Conservation (phyloP, 345 rosid species). For the Geranium brycei region DNA sequence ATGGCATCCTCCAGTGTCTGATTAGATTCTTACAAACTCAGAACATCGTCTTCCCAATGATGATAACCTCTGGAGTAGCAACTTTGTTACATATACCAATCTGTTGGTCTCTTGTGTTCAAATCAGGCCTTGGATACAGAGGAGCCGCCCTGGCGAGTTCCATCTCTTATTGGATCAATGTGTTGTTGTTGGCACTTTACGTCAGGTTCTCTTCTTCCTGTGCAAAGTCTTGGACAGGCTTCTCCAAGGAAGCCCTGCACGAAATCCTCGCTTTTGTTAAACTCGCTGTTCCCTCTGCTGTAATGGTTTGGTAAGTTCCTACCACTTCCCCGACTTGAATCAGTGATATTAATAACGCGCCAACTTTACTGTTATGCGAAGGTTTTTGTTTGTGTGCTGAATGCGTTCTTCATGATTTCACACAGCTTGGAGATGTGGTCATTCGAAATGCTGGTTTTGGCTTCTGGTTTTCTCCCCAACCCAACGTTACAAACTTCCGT, state of each 20-base stretch:
- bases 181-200: slow-evolving; percentile 39
- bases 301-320: slow-evolving; percentile 55
- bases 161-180: slow-evolving; percentile 62
- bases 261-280: slow-evolving; percentile 31
- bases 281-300: slow-evolving; percentile 69
- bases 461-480: slow-evolving; percentile 78
- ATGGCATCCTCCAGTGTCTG: slow-evolving; percentile 59
- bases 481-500: slow-evolving; percentile 64
- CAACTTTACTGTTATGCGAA: not conserved
- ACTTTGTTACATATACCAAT: slow-evolving; percentile 38
- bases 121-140: slow-evolving; percentile 39
- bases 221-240: slow-evolving; percentile 56
- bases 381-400: too few relatives aligned
- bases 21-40: slow-evolving; percentile 68
- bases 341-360: too few relatives aligned
- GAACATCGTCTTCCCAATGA: slow-evolving; percentile 59
- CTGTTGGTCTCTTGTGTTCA: slow-evolving; percentile 58
- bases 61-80: slow-evolving; percentile 46
- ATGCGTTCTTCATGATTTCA: too few relatives aligned
- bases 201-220: slow-evolving; percentile 61
- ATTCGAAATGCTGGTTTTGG: slow-evolving; percentile 70
- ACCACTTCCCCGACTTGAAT: too few relatives aligned
- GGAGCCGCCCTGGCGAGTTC: slow-evolving; percentile 77
- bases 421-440: slow-evolving; percentile 85
- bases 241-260: slow-evolving; percentile 48